Evolutionary conservation across 345 rosid species (phyloP), one percentile per base, ranked within the genome.

Genomic region (Brassica nigra): DNA sequence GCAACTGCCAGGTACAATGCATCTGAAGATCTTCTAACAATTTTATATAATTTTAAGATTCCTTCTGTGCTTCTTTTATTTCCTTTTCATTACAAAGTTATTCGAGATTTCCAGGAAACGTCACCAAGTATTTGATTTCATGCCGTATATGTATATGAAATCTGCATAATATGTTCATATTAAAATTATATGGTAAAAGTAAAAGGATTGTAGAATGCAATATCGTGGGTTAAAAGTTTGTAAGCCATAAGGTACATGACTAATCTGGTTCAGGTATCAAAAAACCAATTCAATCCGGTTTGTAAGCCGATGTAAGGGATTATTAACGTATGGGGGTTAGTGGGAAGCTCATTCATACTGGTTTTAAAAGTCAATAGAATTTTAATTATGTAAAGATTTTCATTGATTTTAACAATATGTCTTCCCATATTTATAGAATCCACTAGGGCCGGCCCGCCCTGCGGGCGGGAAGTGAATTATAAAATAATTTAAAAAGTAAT

Each of bases 1-100:
- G 52, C 18, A 47, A 44, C 14, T 61, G 62, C 69, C 23, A 62
- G 69, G 29, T 76, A 69, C 75, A 61, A 61, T 61, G 80, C 68
- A 68, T n/a, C 63, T 61, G 36, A 61, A 59, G 68, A 49, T 67
- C 44, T 10, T 66, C 42, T 36, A 55, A 16, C 57, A 68, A 16
- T 58, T 39, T 76, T 39, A 6, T 8, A 36, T 39, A 9, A 10
- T 39, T 59, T 59, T 59, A 10, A 29, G 12, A 59, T 59, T 59
- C 65, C 7, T 27, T 52, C 27, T 27, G 33, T 59, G 11, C 15
- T 28, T 61, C n/a, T 27, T 61, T 61, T 14, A 5, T 1, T 49
- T 66, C 8, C 18, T 73, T 30, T 28, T 30, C 61, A 4, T 18
- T 42, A 39, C 5, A 23, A 36, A 58, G n/a, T 1, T 29, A 27